Conservation (phyloP, 2,329 filamentous ascomycete species). For the Didymella segeticola region DNA sequence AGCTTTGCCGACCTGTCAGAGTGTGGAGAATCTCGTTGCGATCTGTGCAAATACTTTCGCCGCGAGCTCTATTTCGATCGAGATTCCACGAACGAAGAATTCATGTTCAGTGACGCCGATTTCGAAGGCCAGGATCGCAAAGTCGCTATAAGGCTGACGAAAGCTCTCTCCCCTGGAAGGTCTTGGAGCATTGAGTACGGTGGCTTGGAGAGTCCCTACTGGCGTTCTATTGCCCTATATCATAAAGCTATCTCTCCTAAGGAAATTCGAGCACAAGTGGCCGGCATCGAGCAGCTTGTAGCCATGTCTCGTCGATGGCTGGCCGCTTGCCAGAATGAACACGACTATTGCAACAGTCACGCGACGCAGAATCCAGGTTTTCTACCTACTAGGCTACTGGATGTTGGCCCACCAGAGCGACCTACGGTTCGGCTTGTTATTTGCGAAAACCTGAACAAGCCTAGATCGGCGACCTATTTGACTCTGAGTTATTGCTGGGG, state of each 20-base stretch:
- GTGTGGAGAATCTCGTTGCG: background rate
- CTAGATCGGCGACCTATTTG: background rate
- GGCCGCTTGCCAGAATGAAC: background rate
- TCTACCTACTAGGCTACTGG: background rate
- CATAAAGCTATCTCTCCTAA: no score
- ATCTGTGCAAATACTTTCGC: background rate
- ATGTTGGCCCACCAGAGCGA: background rate
- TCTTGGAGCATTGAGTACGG: no score
- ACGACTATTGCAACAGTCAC: background rate
- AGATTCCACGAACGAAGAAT: no score
- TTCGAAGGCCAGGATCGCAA: no score
- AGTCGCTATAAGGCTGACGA: no score
- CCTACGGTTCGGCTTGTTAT: background rate
- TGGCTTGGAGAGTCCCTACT: no score
- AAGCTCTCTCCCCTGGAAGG: no score
- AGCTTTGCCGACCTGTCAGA: background rate
- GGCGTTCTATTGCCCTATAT: no score
- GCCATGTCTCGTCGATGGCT: background rate
- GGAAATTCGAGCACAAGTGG: no score
- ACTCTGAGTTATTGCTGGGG: constrained; percentile 6
- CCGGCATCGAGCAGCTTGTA: no score
- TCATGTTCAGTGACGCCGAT: no score
- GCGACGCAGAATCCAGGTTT: background rate
- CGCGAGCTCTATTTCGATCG: background rate
- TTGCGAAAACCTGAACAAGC: background rate